These are phyloP conservation scores for Colletotrichum eremochloae DNA, from an alignment of 2,329 filamentous ascomycete species.

Conservation along the genomic window DNA sequence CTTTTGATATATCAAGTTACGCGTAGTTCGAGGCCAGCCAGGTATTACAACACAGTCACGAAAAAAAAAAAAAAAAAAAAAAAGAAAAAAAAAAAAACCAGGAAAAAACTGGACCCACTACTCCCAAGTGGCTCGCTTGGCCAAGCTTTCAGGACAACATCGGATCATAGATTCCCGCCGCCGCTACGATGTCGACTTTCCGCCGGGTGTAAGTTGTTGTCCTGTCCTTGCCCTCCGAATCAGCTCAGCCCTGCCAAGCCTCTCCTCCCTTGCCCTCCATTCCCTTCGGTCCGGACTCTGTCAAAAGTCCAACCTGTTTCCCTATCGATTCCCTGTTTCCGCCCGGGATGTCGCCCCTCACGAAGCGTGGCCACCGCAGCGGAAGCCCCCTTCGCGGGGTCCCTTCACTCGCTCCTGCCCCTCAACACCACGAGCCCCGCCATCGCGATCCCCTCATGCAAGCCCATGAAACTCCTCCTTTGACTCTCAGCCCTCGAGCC, in stretches of 20 bases:
- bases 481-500: constrained; percentile 3
- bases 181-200: constrained; percentile 33
- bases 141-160: constrained; percentile 4
- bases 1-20: too few relatives aligned
- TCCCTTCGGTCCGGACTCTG: not conserved
- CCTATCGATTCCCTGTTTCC: not conserved
- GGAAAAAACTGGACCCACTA: not conserved
- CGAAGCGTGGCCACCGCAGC: constrained; percentile 1
- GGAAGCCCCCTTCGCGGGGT: not conserved
- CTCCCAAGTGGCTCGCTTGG: constrained; percentile 2
- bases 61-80: too few relatives aligned
- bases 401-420: not conserved
- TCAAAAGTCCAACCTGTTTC: not conserved
- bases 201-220: constrained; percentile 39
- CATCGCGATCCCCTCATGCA: constrained; percentile 27
- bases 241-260: constrained; percentile 19
- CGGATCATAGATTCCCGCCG: constrained; percentile 6
- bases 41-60: too few relatives aligned
- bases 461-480: constrained; percentile 28
- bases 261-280: not conserved
- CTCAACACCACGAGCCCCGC: constrained; percentile 37
- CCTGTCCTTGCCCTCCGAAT: not conserved
- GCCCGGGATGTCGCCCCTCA: constrained; percentile 1
- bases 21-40: too few relatives aligned
- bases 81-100: not conserved